Conservation (phyloP, 148 eudicot genomes). For the Linanthus parryae region DNA sequence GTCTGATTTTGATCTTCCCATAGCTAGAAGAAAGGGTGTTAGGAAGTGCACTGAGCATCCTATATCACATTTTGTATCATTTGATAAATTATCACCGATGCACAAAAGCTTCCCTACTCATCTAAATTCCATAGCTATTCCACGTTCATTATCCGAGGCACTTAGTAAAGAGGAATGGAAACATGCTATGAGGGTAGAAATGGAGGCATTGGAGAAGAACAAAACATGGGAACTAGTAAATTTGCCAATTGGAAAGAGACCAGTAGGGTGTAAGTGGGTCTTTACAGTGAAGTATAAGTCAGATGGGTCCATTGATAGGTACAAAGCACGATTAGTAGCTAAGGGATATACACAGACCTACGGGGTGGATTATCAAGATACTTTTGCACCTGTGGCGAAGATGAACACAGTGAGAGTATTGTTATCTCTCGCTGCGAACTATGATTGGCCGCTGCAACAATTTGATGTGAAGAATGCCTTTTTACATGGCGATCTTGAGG, state of each 20-base stretch:
- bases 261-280: not conserved
- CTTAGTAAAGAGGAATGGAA: not conserved
- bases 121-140: not conserved
- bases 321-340: not conserved
- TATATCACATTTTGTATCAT: not conserved
- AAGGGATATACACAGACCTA: constrained; percentile 4
- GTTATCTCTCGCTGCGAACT: too few species aligned
- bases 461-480: too few species aligned
- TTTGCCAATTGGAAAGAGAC: not conserved
- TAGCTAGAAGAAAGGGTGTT: not conserved
- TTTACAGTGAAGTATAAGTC: not conserved
- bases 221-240: not conserved
- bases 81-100: not conserved
- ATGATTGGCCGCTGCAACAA: too few species aligned
- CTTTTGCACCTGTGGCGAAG: too few species aligned
- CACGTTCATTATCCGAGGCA: not conserved
- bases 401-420: too few species aligned
- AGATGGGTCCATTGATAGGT: not conserved
- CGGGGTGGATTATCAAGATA: not conserved
- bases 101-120: not conserved
- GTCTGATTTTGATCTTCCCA: not conserved
- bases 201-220: not conserved
- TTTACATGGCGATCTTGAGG: too few species aligned
- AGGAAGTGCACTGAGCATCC: not conserved
- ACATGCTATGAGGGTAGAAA: not conserved